Percentiles rank a stretch among this genome's conserved stretches.
phyloP scores from a whole-genome alignment of 306 rosid genomes.

The Begonia masoniana region DNA sequence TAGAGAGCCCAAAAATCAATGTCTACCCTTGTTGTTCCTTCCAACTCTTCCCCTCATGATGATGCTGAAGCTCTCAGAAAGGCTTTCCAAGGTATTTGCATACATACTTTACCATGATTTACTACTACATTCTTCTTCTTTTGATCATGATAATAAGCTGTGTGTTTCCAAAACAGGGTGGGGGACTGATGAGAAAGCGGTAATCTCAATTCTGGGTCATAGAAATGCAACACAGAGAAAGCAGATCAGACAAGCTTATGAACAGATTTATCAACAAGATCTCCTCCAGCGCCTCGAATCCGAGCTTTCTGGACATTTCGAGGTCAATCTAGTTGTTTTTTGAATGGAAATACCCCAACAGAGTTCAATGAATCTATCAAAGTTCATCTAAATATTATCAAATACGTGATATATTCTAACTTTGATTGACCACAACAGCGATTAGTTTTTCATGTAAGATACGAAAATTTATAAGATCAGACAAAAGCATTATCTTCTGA shows the following conservation, averaged over 20 bases:
- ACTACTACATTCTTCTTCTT: neutral
- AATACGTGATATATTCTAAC: too few relatives aligned
- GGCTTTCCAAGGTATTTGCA: slow-evolving; percentile 33
- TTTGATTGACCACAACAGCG: too few relatives aligned
- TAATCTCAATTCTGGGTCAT: slow-evolving; percentile 32
- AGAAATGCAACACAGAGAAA: slow-evolving; percentile 37
- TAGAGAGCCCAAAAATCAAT: slow-evolving; percentile 3
- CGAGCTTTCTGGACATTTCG: slow-evolving; percentile 43
- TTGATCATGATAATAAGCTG: neutral
- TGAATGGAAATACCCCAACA: too few relatives aligned
- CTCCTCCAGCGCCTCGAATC: slow-evolving; percentile 36
- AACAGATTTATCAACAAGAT: slow-evolving; percentile 32
- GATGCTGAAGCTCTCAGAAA: slow-evolving; percentile 39
- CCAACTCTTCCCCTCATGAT: slow-evolving; percentile 27
- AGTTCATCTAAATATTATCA: too few relatives aligned
- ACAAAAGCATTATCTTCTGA: too few relatives aligned
- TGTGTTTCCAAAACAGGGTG: slow-evolving; percentile 18
- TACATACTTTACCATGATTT: neutral
- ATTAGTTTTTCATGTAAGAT: too few relatives aligned
- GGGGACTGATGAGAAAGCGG: slow-evolving; percentile 32
- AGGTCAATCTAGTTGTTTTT: slow-evolving; percentile 14
- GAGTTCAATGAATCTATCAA: too few relatives aligned
- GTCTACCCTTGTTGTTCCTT: slow-evolving; percentile 23
- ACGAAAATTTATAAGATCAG: too few relatives aligned
- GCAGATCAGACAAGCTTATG: slow-evolving; percentile 31